A percentile compares a stretch with the other conserved stretches of the same genome.
These are phyloP conservation scores for Cadophora malorum DNA, from an alignment of 2,329 filamentous ascomycete genomes.

Conservation along the genomic window DNA sequence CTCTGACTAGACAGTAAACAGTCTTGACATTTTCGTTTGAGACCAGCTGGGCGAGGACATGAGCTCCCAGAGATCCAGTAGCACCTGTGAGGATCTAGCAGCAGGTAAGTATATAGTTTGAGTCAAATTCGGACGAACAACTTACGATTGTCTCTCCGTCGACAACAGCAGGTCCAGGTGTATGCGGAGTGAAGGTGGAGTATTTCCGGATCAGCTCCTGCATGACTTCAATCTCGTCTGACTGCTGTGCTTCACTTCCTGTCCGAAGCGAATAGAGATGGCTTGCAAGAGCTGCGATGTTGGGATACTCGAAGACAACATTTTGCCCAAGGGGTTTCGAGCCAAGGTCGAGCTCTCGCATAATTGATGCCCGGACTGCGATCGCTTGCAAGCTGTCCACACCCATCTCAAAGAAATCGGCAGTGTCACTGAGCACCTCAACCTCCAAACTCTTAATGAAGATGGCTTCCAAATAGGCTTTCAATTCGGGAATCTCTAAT, in stretches of 20 bases:
- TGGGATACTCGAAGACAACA: constrained; percentile 64
- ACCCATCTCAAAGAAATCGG: constrained; percentile 64
- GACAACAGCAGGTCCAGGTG: constrained; percentile 29
- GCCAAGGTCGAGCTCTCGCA: constrained; percentile 56
- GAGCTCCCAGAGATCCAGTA: constrained; percentile 69
- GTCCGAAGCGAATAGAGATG: constrained; percentile 53
- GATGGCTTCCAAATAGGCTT: not conserved
- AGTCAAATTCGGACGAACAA: not conserved
- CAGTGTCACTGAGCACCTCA: constrained; percentile 44
- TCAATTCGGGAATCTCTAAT: constrained; percentile 12
- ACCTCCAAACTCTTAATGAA: constrained; percentile 25
- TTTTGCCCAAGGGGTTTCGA: constrained; percentile 57
- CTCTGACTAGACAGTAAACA: constrained; percentile 57
- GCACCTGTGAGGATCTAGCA: constrained; percentile 62
- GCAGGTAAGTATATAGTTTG: not conserved
- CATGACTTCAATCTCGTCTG: constrained; percentile 50
- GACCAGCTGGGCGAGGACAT: constrained; percentile 64
- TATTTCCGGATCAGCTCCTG: constrained; percentile 52
- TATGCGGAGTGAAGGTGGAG: constrained; percentile 46
- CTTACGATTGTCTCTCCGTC: constrained; percentile 27
- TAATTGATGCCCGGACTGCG: constrained; percentile 57
- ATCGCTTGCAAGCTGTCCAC: constrained; percentile 66
- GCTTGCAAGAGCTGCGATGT: constrained; percentile 53
- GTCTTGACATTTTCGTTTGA: constrained; percentile 18
- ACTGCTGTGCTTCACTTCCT: constrained; percentile 44